Conservation (phyloP, 805 yeast genomes). For the Candida loeiensis region DNA sequence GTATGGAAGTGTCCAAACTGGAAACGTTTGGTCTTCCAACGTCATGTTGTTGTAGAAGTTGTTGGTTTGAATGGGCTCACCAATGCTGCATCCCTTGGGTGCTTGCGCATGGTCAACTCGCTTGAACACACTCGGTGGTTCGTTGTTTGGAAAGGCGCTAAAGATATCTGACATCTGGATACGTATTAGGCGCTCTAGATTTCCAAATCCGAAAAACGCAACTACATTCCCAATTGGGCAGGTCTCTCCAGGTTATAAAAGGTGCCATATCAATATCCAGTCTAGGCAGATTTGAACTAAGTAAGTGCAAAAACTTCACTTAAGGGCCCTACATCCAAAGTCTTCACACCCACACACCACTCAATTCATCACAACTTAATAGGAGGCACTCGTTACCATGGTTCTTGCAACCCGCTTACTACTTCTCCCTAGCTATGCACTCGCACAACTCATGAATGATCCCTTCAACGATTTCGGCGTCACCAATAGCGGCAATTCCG, state of each 20-base stretch:
- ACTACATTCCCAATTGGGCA: neutral
- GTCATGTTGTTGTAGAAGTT: conserved; percentile 75
- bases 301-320: too few relatives aligned
- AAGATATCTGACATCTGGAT: conserved; percentile 6
- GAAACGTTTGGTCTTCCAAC: conserved; percentile 60
- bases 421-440: neutral
- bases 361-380: too few relatives aligned
- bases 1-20: conserved; percentile 82
- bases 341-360: too few relatives aligned
- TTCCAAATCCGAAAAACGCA: neutral
- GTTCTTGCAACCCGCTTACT: too few relatives aligned
- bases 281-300: neutral
- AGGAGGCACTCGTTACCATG: neutral
- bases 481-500: neutral
- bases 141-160: conserved; percentile 37
- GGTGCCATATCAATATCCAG: too few relatives aligned
- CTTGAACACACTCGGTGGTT: conserved; percentile 44
- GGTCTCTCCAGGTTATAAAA: too few relatives aligned
- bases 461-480: neutral
- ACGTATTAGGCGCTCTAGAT: too few relatives aligned
- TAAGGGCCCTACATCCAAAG: too few relatives aligned
- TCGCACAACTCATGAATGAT: neutral
- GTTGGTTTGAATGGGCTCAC: conserved; percentile 62
- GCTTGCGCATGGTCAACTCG: conserved; percentile 29
- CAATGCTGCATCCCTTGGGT: conserved; percentile 30